phyloP scores from a whole-genome alignment of 306 rosid species.

The Hippophae tibetana region DNA sequence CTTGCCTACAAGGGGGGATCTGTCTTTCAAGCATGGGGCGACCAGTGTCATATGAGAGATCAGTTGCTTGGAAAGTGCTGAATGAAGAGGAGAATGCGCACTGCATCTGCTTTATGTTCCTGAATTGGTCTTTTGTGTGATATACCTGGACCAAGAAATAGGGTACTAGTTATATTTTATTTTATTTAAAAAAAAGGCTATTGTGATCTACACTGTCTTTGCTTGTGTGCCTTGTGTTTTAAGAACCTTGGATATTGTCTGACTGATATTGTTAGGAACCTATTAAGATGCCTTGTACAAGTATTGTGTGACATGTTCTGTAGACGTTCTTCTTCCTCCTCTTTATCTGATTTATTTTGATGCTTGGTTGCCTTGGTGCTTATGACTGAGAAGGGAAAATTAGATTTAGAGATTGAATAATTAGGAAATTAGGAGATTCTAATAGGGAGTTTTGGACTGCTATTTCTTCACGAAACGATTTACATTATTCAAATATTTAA shows the following conservation, averaged over 20 bases:
- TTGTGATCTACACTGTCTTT: conserved; percentile 2
- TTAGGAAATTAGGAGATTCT: too few species aligned
- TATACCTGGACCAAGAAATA: conserved; percentile 9
- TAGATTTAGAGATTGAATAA: too few species aligned
- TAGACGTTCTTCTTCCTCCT: neutral
- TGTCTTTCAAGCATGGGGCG: conserved; percentile 99
- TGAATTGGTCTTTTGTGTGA: conserved; percentile 98
- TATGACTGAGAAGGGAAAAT: too few species aligned
- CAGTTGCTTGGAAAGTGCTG: conserved; percentile 98
- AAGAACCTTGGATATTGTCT: conserved; percentile 1
- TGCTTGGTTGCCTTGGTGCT: too few species aligned
- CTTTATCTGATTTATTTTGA: too few species aligned
- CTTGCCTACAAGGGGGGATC: conserved; percentile 94
- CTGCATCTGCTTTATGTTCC: conserved; percentile 90
- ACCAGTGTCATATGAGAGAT: conserved; percentile 86
- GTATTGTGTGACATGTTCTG: neutral
- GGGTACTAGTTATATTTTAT: conserved; percentile 1
- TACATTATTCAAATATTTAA: too few species aligned
- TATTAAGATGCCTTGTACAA: neutral
- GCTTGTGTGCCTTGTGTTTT: neutral
- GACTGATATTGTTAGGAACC: neutral
- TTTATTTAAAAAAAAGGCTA: neutral
- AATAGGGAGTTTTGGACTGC: too few species aligned
- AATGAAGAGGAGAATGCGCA: conserved; percentile 96
- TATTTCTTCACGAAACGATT: too few species aligned